Evolutionary conservation across 306 rosid genomes (phyloP).

Genomic region (Ziziphus jujuba): DNA sequence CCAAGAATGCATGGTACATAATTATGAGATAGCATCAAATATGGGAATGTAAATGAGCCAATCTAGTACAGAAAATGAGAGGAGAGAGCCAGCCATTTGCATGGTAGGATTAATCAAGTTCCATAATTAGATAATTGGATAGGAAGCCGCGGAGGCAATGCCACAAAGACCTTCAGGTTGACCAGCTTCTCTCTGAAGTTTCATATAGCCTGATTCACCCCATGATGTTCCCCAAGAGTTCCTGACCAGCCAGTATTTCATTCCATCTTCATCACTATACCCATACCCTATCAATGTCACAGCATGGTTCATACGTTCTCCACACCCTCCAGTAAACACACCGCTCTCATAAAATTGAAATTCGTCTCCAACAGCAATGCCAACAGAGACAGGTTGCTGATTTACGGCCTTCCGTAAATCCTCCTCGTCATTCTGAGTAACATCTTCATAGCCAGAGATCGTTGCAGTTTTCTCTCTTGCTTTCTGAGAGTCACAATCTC

Average conservation of each 20-base stretch:
- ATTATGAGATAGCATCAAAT: no score
- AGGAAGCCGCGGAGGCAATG: not conserved
- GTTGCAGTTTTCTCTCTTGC: not conserved
- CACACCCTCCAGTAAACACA: not conserved
- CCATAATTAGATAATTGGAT: no score
- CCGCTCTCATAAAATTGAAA: not conserved
- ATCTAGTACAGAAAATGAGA: no score
- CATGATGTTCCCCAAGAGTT: no score
- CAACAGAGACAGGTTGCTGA: not conserved
- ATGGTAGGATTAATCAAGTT: no score
- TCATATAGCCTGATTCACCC: not conserved
- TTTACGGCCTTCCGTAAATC: not conserved
- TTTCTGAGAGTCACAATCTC: not conserved
- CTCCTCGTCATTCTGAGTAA: constrained; percentile 1
- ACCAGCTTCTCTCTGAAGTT: not conserved
- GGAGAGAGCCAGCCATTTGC: no score
- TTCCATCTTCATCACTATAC: not conserved
- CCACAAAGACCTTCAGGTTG: not conserved
- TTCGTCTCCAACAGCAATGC: not conserved
- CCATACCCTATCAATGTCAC: not conserved
- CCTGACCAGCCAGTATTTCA: not conserved
- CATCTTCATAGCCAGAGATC: not conserved
- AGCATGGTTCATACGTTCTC: not conserved
- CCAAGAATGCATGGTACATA: no score
- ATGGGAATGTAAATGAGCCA: no score